Conservation (phyloP, 805 yeast genomes). For the Candida xiaguanensis region DNA sequence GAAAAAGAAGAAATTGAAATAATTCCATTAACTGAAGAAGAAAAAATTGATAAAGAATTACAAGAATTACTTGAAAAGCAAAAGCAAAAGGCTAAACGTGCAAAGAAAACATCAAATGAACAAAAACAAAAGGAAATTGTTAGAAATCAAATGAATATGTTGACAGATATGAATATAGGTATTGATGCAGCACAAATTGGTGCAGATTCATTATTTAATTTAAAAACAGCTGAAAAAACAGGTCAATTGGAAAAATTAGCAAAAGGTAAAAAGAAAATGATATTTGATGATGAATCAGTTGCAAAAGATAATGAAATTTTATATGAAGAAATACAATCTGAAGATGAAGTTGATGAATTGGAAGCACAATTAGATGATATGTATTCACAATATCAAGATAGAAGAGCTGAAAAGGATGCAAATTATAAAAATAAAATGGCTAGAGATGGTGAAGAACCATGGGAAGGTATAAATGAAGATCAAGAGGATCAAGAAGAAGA, state of each 20-base stretch:
- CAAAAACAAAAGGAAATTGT: conserved; percentile 78
- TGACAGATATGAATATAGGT: conserved; percentile 90
- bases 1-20: conserved; percentile 53
- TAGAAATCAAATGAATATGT: conserved; percentile 95
- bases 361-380: conserved; percentile 81
- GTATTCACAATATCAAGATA: conserved; percentile 69
- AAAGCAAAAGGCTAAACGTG: conserved; percentile 67
- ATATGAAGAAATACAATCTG: conserved; percentile 33
- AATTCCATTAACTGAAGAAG: conserved; percentile 79
- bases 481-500: conserved; percentile 35
- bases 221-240: conserved; percentile 82
- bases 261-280: conserved; percentile 68
- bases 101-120: conserved; percentile 79
- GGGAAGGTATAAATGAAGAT: conserved; percentile 70
- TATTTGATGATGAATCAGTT: conserved; percentile 55
- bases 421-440: conserved; percentile 64
- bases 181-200: conserved; percentile 84
- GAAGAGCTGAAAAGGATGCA: conserved; percentile 65
- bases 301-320: conserved; percentile 55
- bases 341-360: conserved; percentile 57
- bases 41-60: conserved; percentile 81
- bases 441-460: conserved; percentile 72
- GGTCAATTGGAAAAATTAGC: conserved; percentile 74
- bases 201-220: conserved; percentile 73
- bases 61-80: conserved; percentile 69